These are phyloP conservation scores for Pouteria glomerata DNA, from an alignment of 148 eudicot genomes.

Conservation along the genomic window DNA sequence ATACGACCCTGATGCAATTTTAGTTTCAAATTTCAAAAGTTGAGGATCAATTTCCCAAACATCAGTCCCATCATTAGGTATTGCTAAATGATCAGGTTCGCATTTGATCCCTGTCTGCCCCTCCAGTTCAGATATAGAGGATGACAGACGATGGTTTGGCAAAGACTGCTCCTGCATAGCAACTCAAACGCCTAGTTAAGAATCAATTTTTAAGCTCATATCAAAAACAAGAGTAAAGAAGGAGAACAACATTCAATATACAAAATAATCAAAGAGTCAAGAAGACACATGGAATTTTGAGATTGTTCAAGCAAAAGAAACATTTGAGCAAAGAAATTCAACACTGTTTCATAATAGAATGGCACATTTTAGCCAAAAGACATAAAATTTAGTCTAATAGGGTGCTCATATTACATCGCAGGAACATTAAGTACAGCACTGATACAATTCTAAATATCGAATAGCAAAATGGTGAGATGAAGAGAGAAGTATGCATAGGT, in stretches of 20 bases:
- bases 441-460: too few relatives aligned
- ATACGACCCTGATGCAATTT: slow-evolving; percentile 96
- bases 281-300: too few relatives aligned
- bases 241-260: background rate
- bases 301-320: background rate
- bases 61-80: slow-evolving; percentile 91
- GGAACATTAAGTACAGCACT: too few relatives aligned
- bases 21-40: slow-evolving; percentile 64
- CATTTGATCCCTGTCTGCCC: slow-evolving; percentile 37
- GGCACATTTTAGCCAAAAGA: background rate
- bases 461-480: too few relatives aligned
- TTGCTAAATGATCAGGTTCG: slow-evolving; percentile 57
- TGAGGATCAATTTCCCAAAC: slow-evolving; percentile 98
- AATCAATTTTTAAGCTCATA: background rate
- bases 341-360: background rate
- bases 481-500: too few relatives aligned
- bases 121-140: slow-evolving; percentile 42
- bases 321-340: background rate
- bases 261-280: background rate
- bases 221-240: slow-evolving; percentile 1
- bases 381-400: too few relatives aligned
- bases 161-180: slow-evolving; percentile 65
- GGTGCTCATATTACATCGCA: too few relatives aligned
- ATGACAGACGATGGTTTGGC: slow-evolving; percentile 52
- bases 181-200: slow-evolving; percentile 8